These are phyloP conservation scores for Penicillium psychrosexuale DNA, from an alignment of 2,329 filamentous ascomycete species.

Conservation along the genomic window DNA sequence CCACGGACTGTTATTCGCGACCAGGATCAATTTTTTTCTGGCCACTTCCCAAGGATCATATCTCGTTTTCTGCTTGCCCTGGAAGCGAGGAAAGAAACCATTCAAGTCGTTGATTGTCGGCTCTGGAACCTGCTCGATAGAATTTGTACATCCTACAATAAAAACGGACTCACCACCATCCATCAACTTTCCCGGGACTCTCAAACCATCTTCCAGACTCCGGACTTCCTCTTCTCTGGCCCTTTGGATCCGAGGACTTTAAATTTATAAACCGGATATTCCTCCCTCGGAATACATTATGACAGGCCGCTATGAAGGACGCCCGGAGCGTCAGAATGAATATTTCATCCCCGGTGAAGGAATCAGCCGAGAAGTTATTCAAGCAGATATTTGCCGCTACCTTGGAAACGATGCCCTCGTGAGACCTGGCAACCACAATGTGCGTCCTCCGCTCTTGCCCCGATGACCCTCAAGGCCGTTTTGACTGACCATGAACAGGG, in stretches of 20 bases:
- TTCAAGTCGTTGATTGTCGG: slow-evolving; percentile 18
- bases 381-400: slow-evolving; percentile 79
- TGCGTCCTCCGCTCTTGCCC: slow-evolving; percentile 44
- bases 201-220: slow-evolving; percentile 13
- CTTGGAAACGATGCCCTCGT: slow-evolving; percentile 78
- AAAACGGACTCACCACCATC: slow-evolving; percentile 16
- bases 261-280: slow-evolving; percentile 23
- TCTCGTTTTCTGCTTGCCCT: slow-evolving; percentile 12
- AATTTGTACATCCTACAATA: slow-evolving; percentile 23
- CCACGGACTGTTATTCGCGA: slow-evolving; percentile 11
- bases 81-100: slow-evolving; percentile 12
- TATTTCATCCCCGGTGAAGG: slow-evolving; percentile 78
- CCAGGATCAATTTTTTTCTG: slow-evolving; percentile 14
- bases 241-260: slow-evolving; percentile 28
- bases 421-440: slow-evolving; percentile 70
- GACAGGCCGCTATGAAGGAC: slow-evolving; percentile 38
- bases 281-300: slow-evolving; percentile 33
- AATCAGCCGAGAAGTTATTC: slow-evolving; percentile 80
- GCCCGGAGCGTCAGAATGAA: slow-evolving; percentile 59
- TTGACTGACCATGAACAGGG: slow-evolving; percentile 50
- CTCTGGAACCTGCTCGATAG: slow-evolving; percentile 16
- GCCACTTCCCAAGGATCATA: slow-evolving; percentile 13
- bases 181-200: slow-evolving; percentile 10
- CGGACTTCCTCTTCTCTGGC: slow-evolving; percentile 24
- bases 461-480: slow-evolving; percentile 11